A percentile compares a stretch with the other conserved stretches of the same genome.
Conservation (phyloP, 768 basidiomycete genomes). For the Ramaria rubella region DNA sequence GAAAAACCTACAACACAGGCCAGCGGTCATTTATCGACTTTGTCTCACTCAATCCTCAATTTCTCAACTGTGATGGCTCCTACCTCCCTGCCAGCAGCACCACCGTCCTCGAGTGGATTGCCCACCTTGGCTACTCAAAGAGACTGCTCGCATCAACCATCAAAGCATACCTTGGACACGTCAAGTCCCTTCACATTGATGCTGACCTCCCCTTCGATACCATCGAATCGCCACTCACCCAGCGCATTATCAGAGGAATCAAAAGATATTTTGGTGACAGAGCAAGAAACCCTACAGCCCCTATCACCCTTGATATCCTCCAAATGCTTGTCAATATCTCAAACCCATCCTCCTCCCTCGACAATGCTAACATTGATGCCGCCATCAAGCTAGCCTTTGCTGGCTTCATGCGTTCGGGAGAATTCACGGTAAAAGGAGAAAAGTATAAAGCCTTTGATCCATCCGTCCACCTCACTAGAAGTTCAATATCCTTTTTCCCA, state of each 20-base stretch:
- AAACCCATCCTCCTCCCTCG: constrained; percentile 1
- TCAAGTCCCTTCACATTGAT: constrained; percentile 26
- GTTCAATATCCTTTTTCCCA: constrained; percentile 23
- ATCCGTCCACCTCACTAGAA: constrained; percentile 18
- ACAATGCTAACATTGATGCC: constrained; percentile 8
- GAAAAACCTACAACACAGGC: constrained; percentile 26
- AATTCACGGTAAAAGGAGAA: constrained; percentile 16
- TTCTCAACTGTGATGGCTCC: constrained; percentile 7
- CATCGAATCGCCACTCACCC: constrained; percentile 21
- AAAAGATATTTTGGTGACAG: constrained; percentile 25
- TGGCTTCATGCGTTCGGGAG: constrained; percentile 21
- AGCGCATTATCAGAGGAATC: constrained; percentile 28
- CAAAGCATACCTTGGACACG: constrained; percentile 21
- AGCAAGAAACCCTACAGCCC: constrained; percentile 20
- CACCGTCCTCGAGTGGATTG: constrained; percentile 19
- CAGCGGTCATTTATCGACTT: constrained; percentile 28
- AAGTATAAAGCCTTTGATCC: constrained; percentile 12
- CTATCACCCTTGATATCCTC: constrained; percentile 23
- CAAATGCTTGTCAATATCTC: constrained; percentile 4
- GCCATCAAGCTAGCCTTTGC: constrained; percentile 19
- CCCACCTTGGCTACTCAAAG: constrained; percentile 12
- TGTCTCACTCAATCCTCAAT: constrained; percentile 13
- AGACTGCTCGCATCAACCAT: constrained; percentile 16
- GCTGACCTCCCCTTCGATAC: constrained; percentile 21
- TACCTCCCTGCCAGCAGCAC: constrained; percentile 8